Base-by-base conservation (phyloP, 1,139 yeast genomes). In the Kluyveromyces sp. region DNA sequence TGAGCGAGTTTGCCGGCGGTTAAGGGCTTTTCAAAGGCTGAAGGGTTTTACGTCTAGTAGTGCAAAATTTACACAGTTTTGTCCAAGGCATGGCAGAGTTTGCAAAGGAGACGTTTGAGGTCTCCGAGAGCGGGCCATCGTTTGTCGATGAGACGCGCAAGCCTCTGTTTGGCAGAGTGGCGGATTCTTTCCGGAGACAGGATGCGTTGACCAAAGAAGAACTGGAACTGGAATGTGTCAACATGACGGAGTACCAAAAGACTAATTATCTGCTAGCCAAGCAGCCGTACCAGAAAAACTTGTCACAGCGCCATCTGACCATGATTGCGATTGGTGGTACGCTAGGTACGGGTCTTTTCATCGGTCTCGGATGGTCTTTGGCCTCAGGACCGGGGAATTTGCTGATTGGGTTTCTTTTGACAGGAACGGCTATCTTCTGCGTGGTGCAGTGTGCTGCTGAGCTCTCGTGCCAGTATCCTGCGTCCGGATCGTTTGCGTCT, bases 361-460 rank as follows among this genome's bases (percentile, higher is more conserved):
- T 75, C 22, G 83, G 83, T 58, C 67, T 77, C 34, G 86, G 86
- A 45, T 68, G 67, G 49, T 80, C 84, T 6, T 68, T 80, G 51
- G 61, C 67, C 44, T 64, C 68, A 20, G 88, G 88, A 36, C 87
- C 88, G 15, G 83, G 73, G 7, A 69, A 76, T 44, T 56, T 76
- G 35, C 61, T 77, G 41, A 74, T 79, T 50, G 79, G 75, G n/a
- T 78, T 78, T 73, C 49, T 60, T 46, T 49, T 71, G 36, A 64
- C 69, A 16, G 73, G 75, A 45, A 56, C 66, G 8, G 68, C 71
- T 67, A 68, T 86, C 63, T 78, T 77, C 60, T 71, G 79, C 58
- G 78, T 82, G 12, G 75, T 79, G 66, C 82, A 79, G 52, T 75
- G 83, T 39, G 68, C 80, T 41, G 83, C 83, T 30, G 87, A 80